A percentile compares a stretch with the other conserved stretches of the same genome.
phyloP scores from a whole-genome alignment of 139 green algal species.

The Coelastrella sp. region DNA sequence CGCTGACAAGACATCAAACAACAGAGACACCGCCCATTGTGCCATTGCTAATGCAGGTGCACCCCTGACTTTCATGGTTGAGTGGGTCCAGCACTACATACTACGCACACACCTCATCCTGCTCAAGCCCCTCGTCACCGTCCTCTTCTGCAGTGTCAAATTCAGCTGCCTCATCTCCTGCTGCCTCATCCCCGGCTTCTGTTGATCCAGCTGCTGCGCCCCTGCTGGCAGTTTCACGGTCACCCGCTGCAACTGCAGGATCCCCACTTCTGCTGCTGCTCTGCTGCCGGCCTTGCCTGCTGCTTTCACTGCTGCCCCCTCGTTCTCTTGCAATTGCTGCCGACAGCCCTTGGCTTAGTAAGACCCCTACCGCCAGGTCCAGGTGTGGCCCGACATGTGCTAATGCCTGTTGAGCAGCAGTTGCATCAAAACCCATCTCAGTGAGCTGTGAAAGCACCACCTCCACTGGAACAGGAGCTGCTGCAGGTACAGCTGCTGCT shows the following conservation, averaged over 20 bases:
- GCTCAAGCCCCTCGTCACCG: not conserved
- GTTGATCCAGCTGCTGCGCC: not conserved
- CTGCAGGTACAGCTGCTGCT: slow-evolving; percentile 2
- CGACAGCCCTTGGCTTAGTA: slow-evolving; percentile 43
- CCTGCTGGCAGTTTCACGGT: not conserved
- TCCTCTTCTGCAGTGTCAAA: slow-evolving; percentile 14
- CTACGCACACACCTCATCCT: too few relatives aligned
- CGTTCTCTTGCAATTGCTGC: slow-evolving; percentile 11
- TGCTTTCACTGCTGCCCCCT: not conserved
- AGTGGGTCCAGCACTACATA: too few relatives aligned
- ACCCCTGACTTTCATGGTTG: too few relatives aligned
- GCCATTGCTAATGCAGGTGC: too few relatives aligned
- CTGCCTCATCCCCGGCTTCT: not conserved
- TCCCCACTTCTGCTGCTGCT: not conserved
- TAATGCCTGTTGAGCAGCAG: slow-evolving; percentile 40
- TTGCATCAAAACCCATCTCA: slow-evolving; percentile 54
- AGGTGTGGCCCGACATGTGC: slow-evolving; percentile 41
- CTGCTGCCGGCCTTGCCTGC: not conserved
- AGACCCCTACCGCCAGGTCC: slow-evolving; percentile 49
- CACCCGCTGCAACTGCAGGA: not conserved
- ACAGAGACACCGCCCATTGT: too few relatives aligned
- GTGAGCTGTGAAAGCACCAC: slow-evolving; percentile 1
- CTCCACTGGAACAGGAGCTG: not conserved
- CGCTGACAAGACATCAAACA: too few relatives aligned
- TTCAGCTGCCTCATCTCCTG: not conserved